Evolutionary conservation across 371 early-diverging fungal genomes (phyloP).

Genomic region (Mortierella sp.): DNA sequence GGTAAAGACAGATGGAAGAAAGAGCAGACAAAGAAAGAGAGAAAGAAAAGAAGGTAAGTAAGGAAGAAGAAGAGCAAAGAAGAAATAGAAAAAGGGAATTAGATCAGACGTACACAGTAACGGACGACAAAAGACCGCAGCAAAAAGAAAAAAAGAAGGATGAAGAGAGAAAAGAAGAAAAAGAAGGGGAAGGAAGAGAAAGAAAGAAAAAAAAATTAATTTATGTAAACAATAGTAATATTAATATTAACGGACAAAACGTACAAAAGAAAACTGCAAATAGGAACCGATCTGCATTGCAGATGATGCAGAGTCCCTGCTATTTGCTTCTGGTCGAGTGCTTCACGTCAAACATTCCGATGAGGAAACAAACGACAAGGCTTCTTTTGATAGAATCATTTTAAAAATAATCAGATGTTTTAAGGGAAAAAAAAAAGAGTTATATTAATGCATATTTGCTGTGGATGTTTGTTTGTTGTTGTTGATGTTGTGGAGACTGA

Average conservation of each 20-base stretch:
- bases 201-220: neutral
- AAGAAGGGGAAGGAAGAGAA: neutral
- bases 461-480: too few species aligned
- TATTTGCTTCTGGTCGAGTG: neutral
- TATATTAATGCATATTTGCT: too few species aligned
- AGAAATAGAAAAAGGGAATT: neutral
- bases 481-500: too few species aligned
- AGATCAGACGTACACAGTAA: neutral
- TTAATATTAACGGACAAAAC: neutral
- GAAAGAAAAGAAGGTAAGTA: neutral
- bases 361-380: too few species aligned
- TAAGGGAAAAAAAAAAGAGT: too few species aligned
- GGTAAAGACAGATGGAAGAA: too few species aligned
- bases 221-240: neutral
- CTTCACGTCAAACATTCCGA: neutral
- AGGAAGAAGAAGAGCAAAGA: neutral
- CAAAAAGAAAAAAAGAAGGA: too few species aligned
- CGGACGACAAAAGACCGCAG: slow-evolving; percentile 2
- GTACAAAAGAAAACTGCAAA: neutral
- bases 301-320: too few species aligned
- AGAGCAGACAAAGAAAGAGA: neutral
- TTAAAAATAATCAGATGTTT: too few species aligned
- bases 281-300: neutral
- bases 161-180: neutral
- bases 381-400: too few species aligned